phyloP scores from a whole-genome alignment of 108 stramenopile genomes.

The Fragilariopsis cylindrus region DNA sequence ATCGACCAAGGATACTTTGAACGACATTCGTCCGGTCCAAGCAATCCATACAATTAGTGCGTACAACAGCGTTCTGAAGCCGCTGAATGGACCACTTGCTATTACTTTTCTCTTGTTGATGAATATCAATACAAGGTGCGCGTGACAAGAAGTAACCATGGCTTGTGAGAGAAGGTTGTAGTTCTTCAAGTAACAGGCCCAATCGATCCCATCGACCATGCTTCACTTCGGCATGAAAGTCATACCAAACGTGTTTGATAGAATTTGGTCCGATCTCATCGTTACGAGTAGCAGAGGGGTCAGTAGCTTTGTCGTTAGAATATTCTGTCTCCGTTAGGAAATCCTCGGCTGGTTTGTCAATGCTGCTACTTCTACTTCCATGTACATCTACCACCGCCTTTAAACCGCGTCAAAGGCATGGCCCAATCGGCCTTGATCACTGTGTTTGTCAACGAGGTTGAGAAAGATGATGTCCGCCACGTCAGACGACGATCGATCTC shows the following conservation, averaged over 20 bases:
- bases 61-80: constrained; percentile 84
- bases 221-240: constrained; percentile 96
- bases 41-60: constrained; percentile 99
- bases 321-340: constrained; percentile 12
- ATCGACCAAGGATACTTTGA: constrained; percentile 89
- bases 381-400: constrained; percentile 69
- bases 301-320: not conserved
- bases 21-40: constrained; percentile 98
- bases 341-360: not conserved
- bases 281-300: not conserved
- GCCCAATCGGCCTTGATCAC: constrained; percentile 90
- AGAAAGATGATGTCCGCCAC: constrained; percentile 59
- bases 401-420: constrained; percentile 76
- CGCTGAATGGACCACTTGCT: constrained; percentile 43
- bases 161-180: constrained; percentile 59
- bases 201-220: constrained; percentile 88
- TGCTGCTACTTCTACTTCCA: not conserved
- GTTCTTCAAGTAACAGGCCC: constrained; percentile 60
- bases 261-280: constrained; percentile 9
- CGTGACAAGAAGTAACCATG: constrained; percentile 69
- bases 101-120: not conserved
- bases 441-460: constrained; percentile 93
- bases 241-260: constrained; percentile 91
- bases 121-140: constrained; percentile 20
- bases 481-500: not conserved